A percentile compares a stretch with the other conserved stretches of the same genome.
These are phyloP conservation scores for Picochlorum sp. DNA, from an alignment of 139 green algal genomes.

Conservation along the genomic window DNA sequence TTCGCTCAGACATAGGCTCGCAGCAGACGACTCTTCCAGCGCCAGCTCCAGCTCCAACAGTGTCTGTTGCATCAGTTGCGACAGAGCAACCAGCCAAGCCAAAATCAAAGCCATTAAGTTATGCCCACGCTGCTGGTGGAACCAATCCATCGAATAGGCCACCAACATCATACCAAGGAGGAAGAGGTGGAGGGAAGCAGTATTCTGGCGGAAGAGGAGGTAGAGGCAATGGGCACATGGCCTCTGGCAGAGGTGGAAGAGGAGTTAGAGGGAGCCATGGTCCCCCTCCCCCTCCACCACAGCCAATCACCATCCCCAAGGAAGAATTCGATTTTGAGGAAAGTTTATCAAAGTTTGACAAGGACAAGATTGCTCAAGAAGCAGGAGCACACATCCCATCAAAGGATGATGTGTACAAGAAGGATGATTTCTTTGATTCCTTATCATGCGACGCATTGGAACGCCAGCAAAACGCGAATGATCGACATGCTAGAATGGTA, in stretches of 20 bases:
- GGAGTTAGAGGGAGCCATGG: constrained; percentile 6
- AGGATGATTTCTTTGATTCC: constrained; percentile 87
- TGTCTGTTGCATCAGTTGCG: constrained; percentile 9
- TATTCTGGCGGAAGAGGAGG: neutral
- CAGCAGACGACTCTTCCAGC: constrained; percentile 2
- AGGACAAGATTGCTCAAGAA: constrained; percentile 52
- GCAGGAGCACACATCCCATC: constrained; percentile 9
- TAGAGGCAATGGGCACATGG: constrained; percentile 2
- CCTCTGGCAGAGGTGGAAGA: constrained; percentile 6
- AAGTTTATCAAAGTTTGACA: constrained; percentile 73
- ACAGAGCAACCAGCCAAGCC: neutral
- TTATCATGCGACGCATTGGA: constrained; percentile 74
- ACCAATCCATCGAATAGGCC: neutral
- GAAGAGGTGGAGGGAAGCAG: neutral
- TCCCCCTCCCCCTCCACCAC: constrained; percentile 9
- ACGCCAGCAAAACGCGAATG: constrained; percentile 13
- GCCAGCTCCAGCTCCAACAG: constrained; percentile 25
- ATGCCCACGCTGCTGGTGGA: constrained; percentile 17
- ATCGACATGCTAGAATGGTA: constrained; percentile 11
- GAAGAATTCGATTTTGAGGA: constrained; percentile 88
- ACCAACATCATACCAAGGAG: constrained; percentile 1
- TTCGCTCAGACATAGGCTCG: neutral
- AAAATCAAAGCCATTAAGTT: neutral
- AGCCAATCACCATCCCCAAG: constrained; percentile 46
- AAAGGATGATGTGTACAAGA: constrained; percentile 26